phyloP scores from a whole-genome alignment of 495 filamentous ascomycete genomes.

The Glarea lozoyensis region DNA sequence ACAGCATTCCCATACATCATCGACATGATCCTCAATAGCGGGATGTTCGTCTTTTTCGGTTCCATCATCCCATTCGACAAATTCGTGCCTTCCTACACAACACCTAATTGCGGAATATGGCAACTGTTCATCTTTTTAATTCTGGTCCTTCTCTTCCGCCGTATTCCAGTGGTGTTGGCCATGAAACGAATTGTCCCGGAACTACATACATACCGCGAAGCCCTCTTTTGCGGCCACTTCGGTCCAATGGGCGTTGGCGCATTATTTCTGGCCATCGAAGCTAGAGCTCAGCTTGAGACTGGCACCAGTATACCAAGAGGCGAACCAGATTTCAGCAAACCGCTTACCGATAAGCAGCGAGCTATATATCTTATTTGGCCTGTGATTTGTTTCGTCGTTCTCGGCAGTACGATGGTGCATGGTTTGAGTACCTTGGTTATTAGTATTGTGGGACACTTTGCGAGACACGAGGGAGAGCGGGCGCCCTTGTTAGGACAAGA shows the following conservation, averaged over 20 bases:
- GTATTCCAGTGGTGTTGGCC: slow-evolving; percentile 36
- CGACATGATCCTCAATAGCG: slow-evolving; percentile 38
- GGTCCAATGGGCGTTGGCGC: slow-evolving; percentile 44
- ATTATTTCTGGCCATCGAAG: slow-evolving; percentile 43
- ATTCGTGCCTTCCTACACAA: slow-evolving; percentile 26
- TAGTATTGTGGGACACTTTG: slow-evolving; percentile 31
- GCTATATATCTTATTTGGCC: slow-evolving; percentile 38
- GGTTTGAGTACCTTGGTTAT: slow-evolving; percentile 34
- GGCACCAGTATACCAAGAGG: slow-evolving; percentile 25
- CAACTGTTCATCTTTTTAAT: slow-evolving; percentile 30
- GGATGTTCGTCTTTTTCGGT: slow-evolving; percentile 42
- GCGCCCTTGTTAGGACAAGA: slow-evolving; percentile 32
- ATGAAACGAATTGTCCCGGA: slow-evolving; percentile 33
- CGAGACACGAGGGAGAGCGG: slow-evolving; percentile 27
- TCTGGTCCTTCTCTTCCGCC: slow-evolving; percentile 34
- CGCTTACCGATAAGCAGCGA: slow-evolving; percentile 17
- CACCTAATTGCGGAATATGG: slow-evolving; percentile 26
- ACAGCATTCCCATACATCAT: slow-evolving; percentile 32
- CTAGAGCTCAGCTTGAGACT: slow-evolving; percentile 34
- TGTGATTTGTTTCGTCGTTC: slow-evolving; percentile 37
- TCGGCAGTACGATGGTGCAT: slow-evolving; percentile 39
- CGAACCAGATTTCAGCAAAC: slow-evolving; percentile 14
- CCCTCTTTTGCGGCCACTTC: slow-evolving; percentile 43
- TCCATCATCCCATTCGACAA: slow-evolving; percentile 36
- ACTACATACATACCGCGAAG: slow-evolving; percentile 36